Evolutionary conservation across 2,329 filamentous ascomycete species (phyloP).

Genomic region (Aspergillus nomiae): DNA sequence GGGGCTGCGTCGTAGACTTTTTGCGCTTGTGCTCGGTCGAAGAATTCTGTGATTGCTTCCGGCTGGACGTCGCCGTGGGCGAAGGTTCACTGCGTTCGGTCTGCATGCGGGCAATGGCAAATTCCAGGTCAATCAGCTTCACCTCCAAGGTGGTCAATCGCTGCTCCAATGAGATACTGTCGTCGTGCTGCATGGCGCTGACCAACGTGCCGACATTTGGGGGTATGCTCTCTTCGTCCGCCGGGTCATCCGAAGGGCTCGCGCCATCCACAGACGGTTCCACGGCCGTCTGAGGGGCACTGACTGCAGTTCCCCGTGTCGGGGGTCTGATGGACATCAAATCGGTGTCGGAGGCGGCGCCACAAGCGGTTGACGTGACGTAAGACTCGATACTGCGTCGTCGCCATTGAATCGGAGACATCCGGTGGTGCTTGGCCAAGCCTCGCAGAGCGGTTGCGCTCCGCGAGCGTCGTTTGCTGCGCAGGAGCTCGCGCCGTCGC

Average conservation of each 20-base stretch:
- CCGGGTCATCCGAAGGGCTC: slow-evolving; percentile 11
- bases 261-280: slow-evolving; percentile 25
- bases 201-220: slow-evolving; percentile 43
- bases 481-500: slow-evolving; percentile 24
- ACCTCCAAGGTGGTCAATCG: slow-evolving; percentile 53
- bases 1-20: slow-evolving; percentile 20
- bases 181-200: slow-evolving; percentile 43
- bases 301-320: slow-evolving; percentile 32
- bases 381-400: slow-evolving; percentile 44
- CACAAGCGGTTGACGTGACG: slow-evolving; percentile 37
- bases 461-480: slow-evolving; percentile 45
- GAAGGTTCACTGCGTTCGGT: slow-evolving; percentile 28
- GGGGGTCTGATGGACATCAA: slow-evolving; percentile 27
- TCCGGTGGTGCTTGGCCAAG: slow-evolving; percentile 36
- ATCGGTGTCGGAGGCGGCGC: slow-evolving; percentile 30
- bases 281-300: slow-evolving; percentile 23
- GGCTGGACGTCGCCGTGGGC: not conserved
- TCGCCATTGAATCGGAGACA: slow-evolving; percentile 45
- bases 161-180: slow-evolving; percentile 46
- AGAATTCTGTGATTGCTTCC: not conserved
- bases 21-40: slow-evolving; percentile 13
- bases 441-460: slow-evolving; percentile 46
- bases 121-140: slow-evolving; percentile 53
- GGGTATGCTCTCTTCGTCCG: slow-evolving; percentile 26
- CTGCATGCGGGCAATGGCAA: slow-evolving; percentile 52